Base-by-base conservation (phyloP, 176 grass and related monocot species). In the Bromus sterilis region DNA sequence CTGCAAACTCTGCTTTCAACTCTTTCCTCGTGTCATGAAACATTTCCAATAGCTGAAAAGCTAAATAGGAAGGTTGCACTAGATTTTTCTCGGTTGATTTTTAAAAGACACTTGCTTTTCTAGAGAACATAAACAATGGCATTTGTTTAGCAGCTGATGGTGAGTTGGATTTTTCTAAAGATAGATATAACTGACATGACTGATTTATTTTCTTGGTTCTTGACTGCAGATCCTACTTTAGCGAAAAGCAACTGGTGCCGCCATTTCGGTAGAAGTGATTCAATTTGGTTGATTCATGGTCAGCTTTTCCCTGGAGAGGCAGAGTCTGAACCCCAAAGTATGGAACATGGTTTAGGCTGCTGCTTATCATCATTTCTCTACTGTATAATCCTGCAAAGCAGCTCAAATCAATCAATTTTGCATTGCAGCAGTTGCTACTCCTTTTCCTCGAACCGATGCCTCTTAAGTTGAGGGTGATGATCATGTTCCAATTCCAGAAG, bases 401-500 rank as follows among this genome's bases (percentile, higher is more conserved):
- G 31, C 40, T 79, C 41, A 64, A 73, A 77, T 41, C 23, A 11
- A 78, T 85, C 83, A 71, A 79, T 55, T 79, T 86, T 33, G 66
- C 56, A 72, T 73, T 37, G 24, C 76, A 73, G 42, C 67, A 73
- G 42, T 56, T n/a, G 18, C 44, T 23, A 18, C 46, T 59, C 36
- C 21, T 80, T 68, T 84, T 46, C 35, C 31, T 71, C 6, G 11
- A 55, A 71, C 56, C 7, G 46, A 44, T 51, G 60, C 30, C 41
- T 72, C 40, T 46, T 71, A 72, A 72, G 41, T 72, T 74, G 21
- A 67, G 56, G 58, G 29, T 68, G 60, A 68, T 76, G 70, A 59
- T 44, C 35, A 30, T 81, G 78, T 76, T 86, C n/a, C 58, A 75
- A 81, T 56, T 75, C 59, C 35, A 75, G 84, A 81, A 86, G 78